A percentile compares a stretch with the other conserved stretches of the same genome.
phyloP scores from a whole-genome alignment of 2,329 filamentous ascomycete species.

The Chaetomium olivaceum region DNA sequence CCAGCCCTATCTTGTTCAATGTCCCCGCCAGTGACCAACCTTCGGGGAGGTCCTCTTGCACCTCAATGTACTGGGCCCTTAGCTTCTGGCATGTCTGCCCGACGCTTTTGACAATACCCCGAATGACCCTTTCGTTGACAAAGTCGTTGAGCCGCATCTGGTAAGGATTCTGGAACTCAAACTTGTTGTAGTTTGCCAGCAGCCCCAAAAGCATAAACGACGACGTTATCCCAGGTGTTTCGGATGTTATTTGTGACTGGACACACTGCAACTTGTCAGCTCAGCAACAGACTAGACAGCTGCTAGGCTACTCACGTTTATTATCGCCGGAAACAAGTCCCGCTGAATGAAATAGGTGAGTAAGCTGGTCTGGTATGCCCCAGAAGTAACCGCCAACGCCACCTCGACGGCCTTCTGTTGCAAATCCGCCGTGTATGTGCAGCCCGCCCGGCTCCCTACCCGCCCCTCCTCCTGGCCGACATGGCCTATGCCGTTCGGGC shows the following conservation, averaged over 20 bases:
- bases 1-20: conserved; percentile 80
- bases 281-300: neutral
- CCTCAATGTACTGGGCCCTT: conserved; percentile 74
- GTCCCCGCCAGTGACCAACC: conserved; percentile 84
- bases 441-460: conserved; percentile 16
- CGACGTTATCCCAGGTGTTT: conserved; percentile 62
- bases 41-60: conserved; percentile 88
- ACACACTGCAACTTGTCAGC: conserved; percentile 56
- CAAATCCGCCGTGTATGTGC: conserved; percentile 55
- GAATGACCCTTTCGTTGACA: conserved; percentile 85
- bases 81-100: conserved; percentile 69
- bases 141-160: conserved; percentile 90
- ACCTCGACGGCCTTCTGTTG: conserved; percentile 79
- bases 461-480: conserved; percentile 16
- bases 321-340: conserved; percentile 89
- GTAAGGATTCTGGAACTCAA: conserved; percentile 97
- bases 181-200: conserved; percentile 97
- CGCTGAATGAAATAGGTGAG: conserved; percentile 93
- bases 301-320: conserved; percentile 66
- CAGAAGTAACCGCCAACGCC: conserved; percentile 80
- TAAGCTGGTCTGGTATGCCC: conserved; percentile 93
- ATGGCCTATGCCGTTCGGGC: conserved; percentile 25
- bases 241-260: conserved; percentile 66
- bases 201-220: conserved; percentile 83
- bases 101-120: conserved; percentile 75